These are phyloP conservation scores for Parietaria judaica DNA, from an alignment of 306 rosid species.

Conservation along the genomic window DNA sequence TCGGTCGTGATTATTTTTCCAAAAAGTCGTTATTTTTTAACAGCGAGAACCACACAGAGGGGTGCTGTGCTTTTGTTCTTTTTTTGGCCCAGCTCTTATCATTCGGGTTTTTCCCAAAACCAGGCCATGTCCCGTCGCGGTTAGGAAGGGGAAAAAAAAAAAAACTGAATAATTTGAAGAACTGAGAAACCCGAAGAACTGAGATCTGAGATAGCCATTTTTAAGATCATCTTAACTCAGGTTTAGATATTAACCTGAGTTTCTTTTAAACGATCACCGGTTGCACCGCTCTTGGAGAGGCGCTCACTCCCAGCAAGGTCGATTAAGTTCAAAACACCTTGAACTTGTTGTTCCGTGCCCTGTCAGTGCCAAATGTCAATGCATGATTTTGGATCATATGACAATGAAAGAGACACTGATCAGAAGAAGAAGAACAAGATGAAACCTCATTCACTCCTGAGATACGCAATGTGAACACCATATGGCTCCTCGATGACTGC, in stretches of 20 bases:
- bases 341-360: slow-evolving; percentile 95
- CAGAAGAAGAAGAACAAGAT: not conserved
- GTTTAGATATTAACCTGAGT: slow-evolving; percentile 56
- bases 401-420: slow-evolving; percentile 1
- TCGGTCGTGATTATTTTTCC: too few relatives aligned
- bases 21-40: too few relatives aligned
- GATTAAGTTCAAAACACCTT: slow-evolving; percentile 81
- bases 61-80: too few relatives aligned
- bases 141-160: too few relatives aligned
- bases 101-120: too few relatives aligned
- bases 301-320: slow-evolving; percentile 98
- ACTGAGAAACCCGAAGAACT: too few relatives aligned
- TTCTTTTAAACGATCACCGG: slow-evolving; percentile 94
- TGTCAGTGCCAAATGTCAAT: slow-evolving; percentile 11
- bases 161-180: too few relatives aligned
- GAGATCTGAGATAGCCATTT: too few relatives aligned
- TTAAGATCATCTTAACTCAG: not conserved
- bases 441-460: slow-evolving; percentile 76
- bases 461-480: slow-evolving; percentile 89
- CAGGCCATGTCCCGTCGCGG: too few relatives aligned
- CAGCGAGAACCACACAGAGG: too few relatives aligned
- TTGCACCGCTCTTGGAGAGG: slow-evolving; percentile 84
- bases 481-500: slow-evolving; percentile 92
- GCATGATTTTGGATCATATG: slow-evolving; percentile 7
- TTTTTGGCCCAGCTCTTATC: too few relatives aligned